Conservation (phyloP, 2,329 filamentous ascomycete genomes). For the Penicillium sp. region DNA sequence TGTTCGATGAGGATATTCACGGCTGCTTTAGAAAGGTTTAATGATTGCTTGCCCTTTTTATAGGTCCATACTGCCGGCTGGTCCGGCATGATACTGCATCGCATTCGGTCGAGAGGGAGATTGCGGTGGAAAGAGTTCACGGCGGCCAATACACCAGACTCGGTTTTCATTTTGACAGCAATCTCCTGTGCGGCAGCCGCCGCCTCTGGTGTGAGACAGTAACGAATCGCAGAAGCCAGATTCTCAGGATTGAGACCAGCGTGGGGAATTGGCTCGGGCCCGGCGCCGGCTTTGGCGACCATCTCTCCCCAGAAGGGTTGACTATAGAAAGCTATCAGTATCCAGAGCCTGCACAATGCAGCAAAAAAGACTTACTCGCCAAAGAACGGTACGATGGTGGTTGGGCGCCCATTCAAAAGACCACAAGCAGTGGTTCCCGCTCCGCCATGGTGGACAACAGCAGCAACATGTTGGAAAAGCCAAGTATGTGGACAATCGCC, state of each 20-base stretch:
- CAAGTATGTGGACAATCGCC: conserved; percentile 53
- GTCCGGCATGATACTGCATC: conserved; percentile 62
- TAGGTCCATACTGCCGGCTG: conserved; percentile 61
- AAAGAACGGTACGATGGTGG: conserved; percentile 77
- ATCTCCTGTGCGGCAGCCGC: conserved; percentile 45
- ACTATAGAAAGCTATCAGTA: not conserved
- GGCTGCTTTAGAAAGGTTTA: not conserved
- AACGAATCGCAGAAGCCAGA: conserved; percentile 57
- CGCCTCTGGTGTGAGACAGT: conserved; percentile 19
- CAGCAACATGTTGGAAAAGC: conserved; percentile 51
- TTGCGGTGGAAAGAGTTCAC: conserved; percentile 62
- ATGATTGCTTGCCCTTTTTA: not conserved
- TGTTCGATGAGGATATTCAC: conserved; percentile 8
- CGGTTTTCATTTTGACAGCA: conserved; percentile 58
- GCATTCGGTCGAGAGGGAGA: conserved; percentile 56
- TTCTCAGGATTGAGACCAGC: conserved; percentile 60
- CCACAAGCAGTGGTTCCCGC: conserved; percentile 57
- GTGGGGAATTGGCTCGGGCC: conserved; percentile 62
- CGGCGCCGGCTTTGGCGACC: conserved; percentile 63
- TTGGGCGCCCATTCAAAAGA: conserved; percentile 69
- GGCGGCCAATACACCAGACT: conserved; percentile 57
- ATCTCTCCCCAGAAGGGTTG: conserved; percentile 66
- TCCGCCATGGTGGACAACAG: conserved; percentile 53
- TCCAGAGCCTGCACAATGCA: too few species aligned
- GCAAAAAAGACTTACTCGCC: conserved; percentile 50